Percentiles rank a stretch among this genome's conserved stretches.
Conservation (phyloP, 768 basidiomycete species). For the Boletus fagicola region DNA sequence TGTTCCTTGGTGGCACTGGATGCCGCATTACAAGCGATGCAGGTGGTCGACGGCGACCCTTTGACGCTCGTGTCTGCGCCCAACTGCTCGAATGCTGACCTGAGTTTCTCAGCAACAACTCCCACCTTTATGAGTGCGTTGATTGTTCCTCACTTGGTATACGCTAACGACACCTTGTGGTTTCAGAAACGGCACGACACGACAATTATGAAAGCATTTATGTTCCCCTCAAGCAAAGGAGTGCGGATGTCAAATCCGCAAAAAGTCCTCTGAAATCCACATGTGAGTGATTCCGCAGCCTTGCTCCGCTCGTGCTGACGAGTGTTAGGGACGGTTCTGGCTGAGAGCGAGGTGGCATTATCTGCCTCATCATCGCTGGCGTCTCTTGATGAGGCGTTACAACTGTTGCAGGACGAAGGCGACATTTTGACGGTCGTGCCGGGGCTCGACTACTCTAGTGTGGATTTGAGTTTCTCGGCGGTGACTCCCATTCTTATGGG, state of each 20-base stretch:
- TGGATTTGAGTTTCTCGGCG: constrained; percentile 4
- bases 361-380: constrained; percentile 5
- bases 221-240: background rate
- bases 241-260: background rate
- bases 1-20: too few relatives aligned
- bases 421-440: background rate
- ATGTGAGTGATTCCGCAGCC: constrained; percentile 9
- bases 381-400: constrained; percentile 1
- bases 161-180: background rate
- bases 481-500: background rate
- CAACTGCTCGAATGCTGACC: background rate
- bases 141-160: background rate
- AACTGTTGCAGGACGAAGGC: background rate
- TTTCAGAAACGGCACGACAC: background rate
- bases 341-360: background rate
- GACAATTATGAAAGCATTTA: background rate
- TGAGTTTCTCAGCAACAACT: constrained; percentile 4
- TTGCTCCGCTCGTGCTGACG: background rate
- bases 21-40: constrained; percentile 7
- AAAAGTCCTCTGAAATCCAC: constrained; percentile 1
- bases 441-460: background rate
- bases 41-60: background rate
- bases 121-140: background rate
- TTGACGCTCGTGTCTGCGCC: background rate
- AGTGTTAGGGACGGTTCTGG: background rate